Percentiles rank a stretch among this genome's conserved stretches.
These are phyloP conservation scores for Linnemannia hyalina DNA, from an alignment of 192 early-diverging fungal genomes.

Conservation along the genomic window DNA sequence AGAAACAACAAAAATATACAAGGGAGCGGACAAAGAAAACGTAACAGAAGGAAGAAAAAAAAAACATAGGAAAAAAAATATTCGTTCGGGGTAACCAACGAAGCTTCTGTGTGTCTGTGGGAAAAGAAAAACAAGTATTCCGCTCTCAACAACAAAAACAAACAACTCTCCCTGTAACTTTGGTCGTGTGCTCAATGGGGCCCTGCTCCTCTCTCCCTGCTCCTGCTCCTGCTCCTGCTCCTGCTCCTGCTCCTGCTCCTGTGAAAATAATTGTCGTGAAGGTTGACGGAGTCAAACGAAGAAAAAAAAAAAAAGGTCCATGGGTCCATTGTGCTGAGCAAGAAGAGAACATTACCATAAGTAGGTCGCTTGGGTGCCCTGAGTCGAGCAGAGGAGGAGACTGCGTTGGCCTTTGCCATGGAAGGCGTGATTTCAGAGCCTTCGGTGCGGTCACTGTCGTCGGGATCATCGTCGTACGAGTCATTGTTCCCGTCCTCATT, in stretches of 20 bases:
- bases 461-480: conserved; percentile 30
- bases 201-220: neutral
- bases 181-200: neutral
- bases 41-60: neutral
- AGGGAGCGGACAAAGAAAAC: neutral
- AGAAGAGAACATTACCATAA: conserved; percentile 24
- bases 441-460: conserved; percentile 57
- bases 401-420: conserved; percentile 2
- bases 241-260: neutral
- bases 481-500: conserved; percentile 15
- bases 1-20: neutral
- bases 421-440: conserved; percentile 21
- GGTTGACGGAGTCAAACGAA: neutral
- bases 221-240: neutral
- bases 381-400: neutral
- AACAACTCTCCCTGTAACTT: neutral
- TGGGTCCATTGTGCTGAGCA: neutral
- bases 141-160: neutral
- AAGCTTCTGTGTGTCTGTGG: neutral
- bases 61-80: neutral
- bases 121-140: neutral
- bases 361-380: conserved; percentile 24
- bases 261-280: neutral
- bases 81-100: neutral
- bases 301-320: neutral